These are phyloP conservation scores for Kwoniella europaea DNA, from an alignment of 768 basidiomycete species.

Conservation along the genomic window DNA sequence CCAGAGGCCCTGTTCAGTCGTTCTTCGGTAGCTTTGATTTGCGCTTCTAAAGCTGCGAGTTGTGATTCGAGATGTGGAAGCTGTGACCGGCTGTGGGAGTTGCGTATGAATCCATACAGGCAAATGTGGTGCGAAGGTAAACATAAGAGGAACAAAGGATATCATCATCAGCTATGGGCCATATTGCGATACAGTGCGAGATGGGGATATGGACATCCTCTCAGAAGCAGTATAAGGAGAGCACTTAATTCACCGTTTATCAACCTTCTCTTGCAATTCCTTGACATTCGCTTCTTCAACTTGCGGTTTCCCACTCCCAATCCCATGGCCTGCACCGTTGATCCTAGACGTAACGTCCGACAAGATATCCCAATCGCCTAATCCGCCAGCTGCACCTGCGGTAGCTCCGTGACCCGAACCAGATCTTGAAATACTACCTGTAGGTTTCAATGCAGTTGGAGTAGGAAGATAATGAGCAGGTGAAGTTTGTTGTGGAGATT, in stretches of 20 bases:
- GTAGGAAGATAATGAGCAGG: conserved; percentile 11
- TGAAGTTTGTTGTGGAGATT: conserved; percentile 10
- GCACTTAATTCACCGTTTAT: conserved; percentile 36
- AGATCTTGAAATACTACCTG: background rate
- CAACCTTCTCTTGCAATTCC: conserved; percentile 45
- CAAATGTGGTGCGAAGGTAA: background rate
- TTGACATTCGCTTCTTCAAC: conserved; percentile 30
- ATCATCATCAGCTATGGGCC: background rate
- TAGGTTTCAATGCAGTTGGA: conserved; percentile 5
- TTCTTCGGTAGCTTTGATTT: conserved; percentile 48
- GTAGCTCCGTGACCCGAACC: conserved; percentile 2
- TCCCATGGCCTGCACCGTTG: conserved; percentile 31
- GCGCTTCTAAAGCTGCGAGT: conserved; percentile 40
- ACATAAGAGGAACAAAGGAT: background rate
- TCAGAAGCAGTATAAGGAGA: too few relatives aligned
- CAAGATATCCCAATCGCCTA: conserved; percentile 36
- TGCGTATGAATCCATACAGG: background rate
- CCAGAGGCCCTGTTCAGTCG: conserved; percentile 33
- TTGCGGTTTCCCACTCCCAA: conserved; percentile 22
- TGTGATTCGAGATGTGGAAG: conserved; percentile 43
- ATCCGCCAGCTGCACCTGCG: background rate
- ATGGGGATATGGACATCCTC: too few relatives aligned
- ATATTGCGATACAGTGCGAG: background rate
- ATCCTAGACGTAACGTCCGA: conserved; percentile 25
- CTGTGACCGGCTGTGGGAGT: conserved; percentile 29